phyloP scores from a whole-genome alignment of 805 yeast genomes.

The Wickerhamomyces pijperi region DNA sequence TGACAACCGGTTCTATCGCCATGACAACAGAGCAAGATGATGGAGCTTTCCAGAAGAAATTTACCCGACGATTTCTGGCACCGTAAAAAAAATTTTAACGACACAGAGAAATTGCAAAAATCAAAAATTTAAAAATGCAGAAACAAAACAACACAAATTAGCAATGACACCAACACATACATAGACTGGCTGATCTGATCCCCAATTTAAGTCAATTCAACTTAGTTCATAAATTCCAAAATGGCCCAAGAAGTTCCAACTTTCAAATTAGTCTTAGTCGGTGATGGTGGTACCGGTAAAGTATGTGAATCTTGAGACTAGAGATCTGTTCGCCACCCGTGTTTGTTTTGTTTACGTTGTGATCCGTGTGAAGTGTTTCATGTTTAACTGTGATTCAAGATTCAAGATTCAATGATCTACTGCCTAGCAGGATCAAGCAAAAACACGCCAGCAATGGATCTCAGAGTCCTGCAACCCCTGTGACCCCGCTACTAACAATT shows the following conservation, averaged over 20 bases:
- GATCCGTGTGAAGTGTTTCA: no score
- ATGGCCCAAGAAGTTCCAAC: conserved; percentile 84
- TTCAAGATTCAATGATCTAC: background rate
- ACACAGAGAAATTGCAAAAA: background rate
- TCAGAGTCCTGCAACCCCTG: no score
- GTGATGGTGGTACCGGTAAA: conserved; percentile 99
- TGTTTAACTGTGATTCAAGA: no score
- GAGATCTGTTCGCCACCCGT: background rate
- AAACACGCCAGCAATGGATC: no score
- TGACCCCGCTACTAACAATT: conserved; percentile 8
- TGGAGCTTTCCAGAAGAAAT: no score
- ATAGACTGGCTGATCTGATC: no score
- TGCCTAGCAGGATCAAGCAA: no score
- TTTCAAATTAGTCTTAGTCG: conserved; percentile 96
- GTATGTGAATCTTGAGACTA: conserved; percentile 25
- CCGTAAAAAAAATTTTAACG: background rate
- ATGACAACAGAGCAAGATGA: background rate
- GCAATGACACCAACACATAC: no score
- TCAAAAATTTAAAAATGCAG: background rate
- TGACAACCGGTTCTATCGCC: background rate
- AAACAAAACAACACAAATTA: background rate
- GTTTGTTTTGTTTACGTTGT: background rate
- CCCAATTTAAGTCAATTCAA: background rate
- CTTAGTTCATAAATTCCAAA: conserved; percentile 7
- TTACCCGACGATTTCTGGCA: background rate